Conservation (phyloP, 75 land plant species). For the Sequoiadendron giganteum region DNA sequence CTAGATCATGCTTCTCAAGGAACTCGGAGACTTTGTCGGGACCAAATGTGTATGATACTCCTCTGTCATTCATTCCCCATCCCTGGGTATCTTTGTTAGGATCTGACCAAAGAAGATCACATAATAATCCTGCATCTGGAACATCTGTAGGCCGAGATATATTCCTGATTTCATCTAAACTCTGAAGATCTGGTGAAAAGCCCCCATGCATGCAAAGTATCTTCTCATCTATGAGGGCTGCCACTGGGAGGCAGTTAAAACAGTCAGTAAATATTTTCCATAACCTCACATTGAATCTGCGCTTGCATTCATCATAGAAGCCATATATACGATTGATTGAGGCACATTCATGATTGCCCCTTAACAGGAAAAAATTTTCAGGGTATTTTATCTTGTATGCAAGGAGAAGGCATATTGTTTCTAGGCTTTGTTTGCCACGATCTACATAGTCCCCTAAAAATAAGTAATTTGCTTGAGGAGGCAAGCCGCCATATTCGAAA, state of each 20-base stretch:
- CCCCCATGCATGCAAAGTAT: constrained; percentile 92
- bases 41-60: constrained; percentile 77
- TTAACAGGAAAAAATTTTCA: constrained; percentile 69
- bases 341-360: constrained; percentile 87
- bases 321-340: constrained; percentile 82
- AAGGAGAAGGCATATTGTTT: constrained; percentile 75
- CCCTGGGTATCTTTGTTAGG: constrained; percentile 59
- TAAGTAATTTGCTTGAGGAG: constrained; percentile 56
- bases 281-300: constrained; percentile 67
- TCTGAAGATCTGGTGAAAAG: constrained; percentile 66
- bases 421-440: constrained; percentile 58
- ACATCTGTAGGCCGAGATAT: constrained; percentile 75
- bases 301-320: constrained; percentile 83
- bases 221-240: constrained; percentile 81
- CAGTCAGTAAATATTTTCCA: constrained; percentile 83
- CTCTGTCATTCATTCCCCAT: constrained; percentile 81
- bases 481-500: constrained; percentile 63
- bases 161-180: constrained; percentile 56
- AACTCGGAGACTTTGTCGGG: constrained; percentile 57
- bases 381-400: constrained; percentile 83
- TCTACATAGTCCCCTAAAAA: constrained; percentile 64
- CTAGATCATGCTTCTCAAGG: constrained; percentile 62
- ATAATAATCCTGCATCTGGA: constrained; percentile 71
- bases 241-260: constrained; percentile 83
- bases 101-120: constrained; percentile 85